Conservation (phyloP, 2,329 filamentous ascomycete species). For the Fusarium succisae region DNA sequence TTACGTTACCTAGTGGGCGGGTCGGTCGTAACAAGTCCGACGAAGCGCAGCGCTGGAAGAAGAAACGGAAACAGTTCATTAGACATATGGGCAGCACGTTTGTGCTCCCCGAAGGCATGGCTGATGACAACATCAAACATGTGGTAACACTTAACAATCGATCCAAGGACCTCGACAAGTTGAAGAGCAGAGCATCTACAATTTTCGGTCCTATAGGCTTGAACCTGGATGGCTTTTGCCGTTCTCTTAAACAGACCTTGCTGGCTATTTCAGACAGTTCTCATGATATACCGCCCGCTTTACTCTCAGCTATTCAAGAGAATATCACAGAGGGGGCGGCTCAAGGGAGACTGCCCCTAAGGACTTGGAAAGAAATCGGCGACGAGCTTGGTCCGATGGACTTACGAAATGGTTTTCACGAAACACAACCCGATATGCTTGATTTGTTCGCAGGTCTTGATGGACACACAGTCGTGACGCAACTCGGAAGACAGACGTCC, state of each 20-base stretch:
- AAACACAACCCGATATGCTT: slow-evolving; percentile 43
- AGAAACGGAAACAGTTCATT: slow-evolving; percentile 42
- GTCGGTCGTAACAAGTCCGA: slow-evolving; percentile 40
- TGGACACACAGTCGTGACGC: slow-evolving; percentile 44
- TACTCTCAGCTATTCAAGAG: slow-evolving; percentile 43
- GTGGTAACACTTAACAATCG: slow-evolving; percentile 24
- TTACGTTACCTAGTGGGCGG: slow-evolving; percentile 43
- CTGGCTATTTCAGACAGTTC: slow-evolving; percentile 10
- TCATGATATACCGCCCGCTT: slow-evolving; percentile 40
- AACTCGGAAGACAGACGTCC: slow-evolving; percentile 40
- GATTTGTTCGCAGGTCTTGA: slow-evolving; percentile 42
- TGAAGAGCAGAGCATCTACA: neutral
- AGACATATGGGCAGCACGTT: slow-evolving; percentile 46
- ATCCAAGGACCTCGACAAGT: neutral
- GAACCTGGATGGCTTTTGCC: slow-evolving; percentile 39
- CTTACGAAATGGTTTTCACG: slow-evolving; percentile 22
- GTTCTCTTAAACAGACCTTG: slow-evolving; percentile 33
- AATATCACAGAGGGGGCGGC: slow-evolving; percentile 40
- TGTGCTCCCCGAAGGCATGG: slow-evolving; percentile 50
- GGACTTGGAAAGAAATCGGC: slow-evolving; percentile 47
- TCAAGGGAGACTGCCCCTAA: slow-evolving; percentile 43
- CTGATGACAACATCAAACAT: slow-evolving; percentile 38
- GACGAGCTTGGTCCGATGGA: slow-evolving; percentile 1
- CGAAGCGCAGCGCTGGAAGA: slow-evolving; percentile 42
- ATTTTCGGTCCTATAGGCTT: slow-evolving; percentile 33